Conservation (phyloP, 139 green algal genomes). For the Picochlorum sp. region DNA sequence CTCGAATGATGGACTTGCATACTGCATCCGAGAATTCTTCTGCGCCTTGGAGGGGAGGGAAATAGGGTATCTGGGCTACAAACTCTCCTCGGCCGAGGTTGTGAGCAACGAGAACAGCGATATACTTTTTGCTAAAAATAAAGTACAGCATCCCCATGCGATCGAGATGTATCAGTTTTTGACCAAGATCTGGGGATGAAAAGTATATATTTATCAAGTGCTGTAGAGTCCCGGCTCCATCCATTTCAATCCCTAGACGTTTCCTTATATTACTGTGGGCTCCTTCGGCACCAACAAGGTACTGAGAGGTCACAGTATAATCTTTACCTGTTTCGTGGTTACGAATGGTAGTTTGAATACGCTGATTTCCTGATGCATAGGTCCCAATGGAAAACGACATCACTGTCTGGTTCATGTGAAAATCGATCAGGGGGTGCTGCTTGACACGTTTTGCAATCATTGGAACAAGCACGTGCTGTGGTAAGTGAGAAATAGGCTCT, state of each 20-base stretch:
- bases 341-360: background rate
- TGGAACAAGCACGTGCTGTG: constrained; percentile 72
- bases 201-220: constrained; percentile 90
- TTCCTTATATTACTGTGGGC: constrained; percentile 35
- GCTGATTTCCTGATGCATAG: background rate
- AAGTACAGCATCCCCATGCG: constrained; percentile 93
- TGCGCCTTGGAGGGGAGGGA: constrained; percentile 65
- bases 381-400: no score
- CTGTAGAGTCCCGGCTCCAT: constrained; percentile 47
- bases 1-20: constrained; percentile 37
- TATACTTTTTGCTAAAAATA: constrained; percentile 66
- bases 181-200: constrained; percentile 19
- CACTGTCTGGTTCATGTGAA: constrained; percentile 18
- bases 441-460: constrained; percentile 32
- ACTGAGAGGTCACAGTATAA: constrained; percentile 18
- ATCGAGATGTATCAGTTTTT: constrained; percentile 5
- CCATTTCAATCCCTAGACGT: constrained; percentile 43
- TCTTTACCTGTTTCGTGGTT: background rate
- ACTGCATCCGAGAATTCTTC: constrained; percentile 50
- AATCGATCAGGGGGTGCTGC: background rate
- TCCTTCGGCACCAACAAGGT: constrained; percentile 58
- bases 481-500: constrained; percentile 69
- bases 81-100: constrained; percentile 76
- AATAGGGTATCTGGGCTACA: constrained; percentile 89
- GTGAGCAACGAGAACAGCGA: constrained; percentile 86